Base-by-base conservation (phyloP, 768 basidiomycete species). In the Exsudoporus frostii region DNA sequence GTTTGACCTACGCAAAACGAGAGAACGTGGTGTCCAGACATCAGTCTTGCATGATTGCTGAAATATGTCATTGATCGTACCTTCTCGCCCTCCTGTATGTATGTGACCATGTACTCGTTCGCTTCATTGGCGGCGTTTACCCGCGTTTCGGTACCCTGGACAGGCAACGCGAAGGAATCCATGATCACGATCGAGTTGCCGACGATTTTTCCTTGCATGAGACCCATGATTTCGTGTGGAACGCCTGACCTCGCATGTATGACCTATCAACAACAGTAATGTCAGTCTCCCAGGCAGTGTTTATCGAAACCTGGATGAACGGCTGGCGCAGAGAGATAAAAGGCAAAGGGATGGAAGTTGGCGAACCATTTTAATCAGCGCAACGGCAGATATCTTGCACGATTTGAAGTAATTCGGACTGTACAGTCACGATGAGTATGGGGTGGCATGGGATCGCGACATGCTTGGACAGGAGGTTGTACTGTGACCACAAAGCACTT, bases 161-260 rank as follows among this genome's bases (percentile, higher is more conserved):
- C 96, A 1, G 97, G 97, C 4, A 99, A 77, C 5, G 97, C 95
- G 59, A 98, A 98, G 11, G 92, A 93, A 71, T 99, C 97, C 83
- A 97, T 87, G 65, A 99, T 85, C 14, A 90, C 85, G 34, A 90
- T 74, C 1, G 86, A 77, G 56, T 85, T 85, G 2, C 83, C 88
- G 9, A 90, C 74, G 34, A 97, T 87, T 72, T 97, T 96, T 51
- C 95, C 95, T 71, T 97, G 95, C 94, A 99, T 97, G 30, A 98
- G 81, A 10, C 96, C 96, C 96, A 99, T 99, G 66, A 99, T 97
- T 73, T 99, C 96, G 75, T 98, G 92, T 53, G 90, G 88, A 6
- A 97, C 96, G 54, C 96, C 96, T 3, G 96, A 98, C 46, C 96
- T 85, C 30, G 96, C 96, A 69, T 98, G 96, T 68, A 98, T 98